Evolutionary conservation across 371 early-diverging fungal species (phyloP).

Genomic region (Mortierella sp.): DNA sequence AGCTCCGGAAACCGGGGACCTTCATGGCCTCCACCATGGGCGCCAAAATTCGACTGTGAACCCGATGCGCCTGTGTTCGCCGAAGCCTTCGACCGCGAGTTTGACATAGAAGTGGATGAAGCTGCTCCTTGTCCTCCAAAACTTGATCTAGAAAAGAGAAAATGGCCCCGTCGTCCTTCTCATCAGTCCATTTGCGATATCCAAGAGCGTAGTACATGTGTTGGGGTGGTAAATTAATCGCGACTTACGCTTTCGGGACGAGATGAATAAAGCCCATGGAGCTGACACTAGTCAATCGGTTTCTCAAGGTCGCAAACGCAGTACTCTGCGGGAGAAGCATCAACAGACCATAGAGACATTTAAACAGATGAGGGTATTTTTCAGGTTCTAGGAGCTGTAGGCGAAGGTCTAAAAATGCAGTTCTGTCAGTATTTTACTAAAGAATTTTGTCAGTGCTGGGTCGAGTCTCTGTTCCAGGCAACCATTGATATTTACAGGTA

Average conservation of each 20-base stretch:
- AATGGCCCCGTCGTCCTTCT: background rate
- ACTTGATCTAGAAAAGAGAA: conserved; percentile 7
- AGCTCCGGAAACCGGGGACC: conserved; percentile 65
- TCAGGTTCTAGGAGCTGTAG: conserved; percentile 91
- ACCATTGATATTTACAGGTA: conserved; percentile 67
- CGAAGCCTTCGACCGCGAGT: background rate
- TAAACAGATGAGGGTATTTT: conserved; percentile 83
- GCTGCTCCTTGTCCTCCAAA: conserved; percentile 14
- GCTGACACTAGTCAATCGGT: conserved; percentile 82
- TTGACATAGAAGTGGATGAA: conserved; percentile 11
- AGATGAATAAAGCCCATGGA: conserved; percentile 71
- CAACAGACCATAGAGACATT: conserved; percentile 89
- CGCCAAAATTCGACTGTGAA: background rate
- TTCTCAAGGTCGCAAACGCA: conserved; percentile 91
- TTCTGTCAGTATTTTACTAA: background rate
- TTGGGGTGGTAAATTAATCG: too few relatives aligned
- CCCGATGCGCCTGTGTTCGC: too few relatives aligned
- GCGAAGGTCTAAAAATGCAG: conserved; percentile 68
- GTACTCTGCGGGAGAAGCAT: conserved; percentile 94
- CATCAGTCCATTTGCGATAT: background rate
- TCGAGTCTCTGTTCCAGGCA: background rate
- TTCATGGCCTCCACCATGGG: conserved; percentile 9
- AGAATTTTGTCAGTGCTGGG: background rate
- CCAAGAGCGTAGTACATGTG: background rate
- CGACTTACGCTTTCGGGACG: conserved; percentile 61